Evolutionary conservation across 805 yeast species (phyloP).

Genomic region (Blastobotrys americana): DNA sequence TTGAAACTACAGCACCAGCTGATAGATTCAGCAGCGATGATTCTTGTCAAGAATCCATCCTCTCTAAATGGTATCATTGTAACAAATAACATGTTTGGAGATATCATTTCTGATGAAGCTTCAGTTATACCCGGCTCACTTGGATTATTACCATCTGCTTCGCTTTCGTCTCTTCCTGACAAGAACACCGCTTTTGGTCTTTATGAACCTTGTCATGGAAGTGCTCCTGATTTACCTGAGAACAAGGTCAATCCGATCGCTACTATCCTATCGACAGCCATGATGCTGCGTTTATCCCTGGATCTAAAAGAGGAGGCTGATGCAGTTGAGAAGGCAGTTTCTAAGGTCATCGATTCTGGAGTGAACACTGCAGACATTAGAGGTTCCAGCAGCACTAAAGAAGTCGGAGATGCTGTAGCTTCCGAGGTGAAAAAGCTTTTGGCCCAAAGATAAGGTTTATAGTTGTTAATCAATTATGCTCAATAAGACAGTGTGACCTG

Average conservation of each 20-base stretch:
- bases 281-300: slow-evolving; percentile 92
- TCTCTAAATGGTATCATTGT: slow-evolving; percentile 86
- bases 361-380: slow-evolving; percentile 88
- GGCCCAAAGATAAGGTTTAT: no score
- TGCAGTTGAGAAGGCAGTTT: slow-evolving; percentile 84
- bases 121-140: slow-evolving; percentile 96
- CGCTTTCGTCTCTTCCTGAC: slow-evolving; percentile 95
- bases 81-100: slow-evolving; percentile 97
- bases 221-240: slow-evolving; percentile 87
- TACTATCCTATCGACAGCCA: slow-evolving; percentile 89
- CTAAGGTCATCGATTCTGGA: slow-evolving; percentile 70
- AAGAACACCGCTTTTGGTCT: slow-evolving; percentile 89
- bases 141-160: slow-evolving; percentile 93
- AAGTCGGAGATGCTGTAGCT: slow-evolving; percentile 93
- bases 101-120: slow-evolving; percentile 96
- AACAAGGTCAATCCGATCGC: slow-evolving; percentile 95
- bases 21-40: slow-evolving; percentile 99
- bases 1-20: slow-evolving; percentile 84
- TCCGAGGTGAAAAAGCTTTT: slow-evolving; percentile 56
- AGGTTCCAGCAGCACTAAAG: slow-evolving; percentile 74
- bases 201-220: slow-evolving; percentile 98
- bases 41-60: slow-evolving; percentile 84
- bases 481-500: no score
- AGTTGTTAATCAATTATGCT: no score
- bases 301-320: slow-evolving; percentile 77